Evolutionary conservation across 1,139 yeast species (phyloP), one percentile per base, ranked within the genome.

Genomic region (Magnusiomyces ingens): DNA sequence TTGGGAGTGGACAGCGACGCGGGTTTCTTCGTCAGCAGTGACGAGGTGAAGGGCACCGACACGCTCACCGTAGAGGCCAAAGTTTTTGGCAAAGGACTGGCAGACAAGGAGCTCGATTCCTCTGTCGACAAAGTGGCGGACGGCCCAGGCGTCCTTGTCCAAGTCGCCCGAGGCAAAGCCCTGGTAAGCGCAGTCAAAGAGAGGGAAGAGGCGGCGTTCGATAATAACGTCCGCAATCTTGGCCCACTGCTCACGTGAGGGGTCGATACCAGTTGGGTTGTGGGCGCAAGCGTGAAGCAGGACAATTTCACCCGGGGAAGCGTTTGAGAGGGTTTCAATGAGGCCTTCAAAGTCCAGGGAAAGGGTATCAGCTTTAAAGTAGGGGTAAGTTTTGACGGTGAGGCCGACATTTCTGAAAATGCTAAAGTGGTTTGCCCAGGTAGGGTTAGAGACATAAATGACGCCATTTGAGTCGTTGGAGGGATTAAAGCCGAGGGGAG

Each of bases 61-160:
- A 75, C 99, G 85, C 75, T 93, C 98, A 68, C 99, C 99, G 69
- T 93, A 93, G 82, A 93, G 85, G 61, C 99, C 99, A 70, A 87
- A 85, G 73, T 93, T 93, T 73, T 93, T 93, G 54, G 98, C 96
- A 72, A 93, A 93, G n/a, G 97, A 89, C 75, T 93, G 99, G 71
- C 96, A 87, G 57, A 93, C 58, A 56, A 70, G 64, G 65, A 64
- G 53, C 57, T 71, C 69, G 59, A 69, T 68, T 53, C 73, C 74
- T 60, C 76, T 75, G 62, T 82, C 78, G 54, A 88, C 81, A 61
- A 95, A 96, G 66, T 80, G 76, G 65, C 96, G 81, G 51, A 93
- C 84, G 15, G 97, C 91, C 74, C 79, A 88, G 17, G 96, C 94
- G 66, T 93, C 99, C 61, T 79, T 76, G 58, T 79, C 85, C 62